Evolutionary conservation across 2,329 filamentous ascomycete species (phyloP).

Genomic region (Ophiostoma tasmaniense): DNA sequence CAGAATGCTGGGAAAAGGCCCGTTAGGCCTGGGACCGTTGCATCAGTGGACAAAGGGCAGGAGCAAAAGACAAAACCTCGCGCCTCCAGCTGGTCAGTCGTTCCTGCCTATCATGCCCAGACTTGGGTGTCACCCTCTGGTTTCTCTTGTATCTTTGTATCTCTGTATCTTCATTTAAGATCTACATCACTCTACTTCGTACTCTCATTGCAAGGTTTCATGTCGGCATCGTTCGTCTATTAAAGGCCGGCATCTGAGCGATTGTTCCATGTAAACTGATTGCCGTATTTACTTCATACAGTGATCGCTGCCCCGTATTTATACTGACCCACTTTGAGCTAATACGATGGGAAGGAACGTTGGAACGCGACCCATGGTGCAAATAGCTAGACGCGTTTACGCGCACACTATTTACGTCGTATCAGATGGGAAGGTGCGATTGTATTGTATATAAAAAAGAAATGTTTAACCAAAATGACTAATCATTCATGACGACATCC

Average conservation of each 20-base stretch:
- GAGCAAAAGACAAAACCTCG: background rate
- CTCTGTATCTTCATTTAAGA: background rate
- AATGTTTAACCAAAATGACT: too few relatives aligned
- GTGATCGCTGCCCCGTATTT: background rate
- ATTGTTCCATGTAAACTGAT: background rate
- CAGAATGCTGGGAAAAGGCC: background rate
- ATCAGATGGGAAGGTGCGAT: background rate
- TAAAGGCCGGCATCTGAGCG: background rate
- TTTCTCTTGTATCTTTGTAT: background rate
- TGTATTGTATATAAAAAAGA: background rate
- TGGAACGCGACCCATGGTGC: background rate
- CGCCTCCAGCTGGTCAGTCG: background rate
- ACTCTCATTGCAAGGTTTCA: background rate
- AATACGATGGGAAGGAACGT: background rate
- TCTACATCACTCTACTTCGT: background rate
- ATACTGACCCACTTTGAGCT: background rate
- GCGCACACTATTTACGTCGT: background rate
- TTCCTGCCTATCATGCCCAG: background rate
- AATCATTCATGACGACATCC: background rate
- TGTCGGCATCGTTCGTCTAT: background rate
- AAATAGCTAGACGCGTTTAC: background rate
- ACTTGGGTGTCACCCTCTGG: background rate
- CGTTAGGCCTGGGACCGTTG: background rate
- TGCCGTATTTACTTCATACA: background rate
- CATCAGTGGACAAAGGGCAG: too few relatives aligned